A percentile compares a stretch with the other conserved stretches of the same genome.
phyloP scores from a whole-genome alignment of 352 stramenopile genomes.

The Phytophthora sojae region DNA sequence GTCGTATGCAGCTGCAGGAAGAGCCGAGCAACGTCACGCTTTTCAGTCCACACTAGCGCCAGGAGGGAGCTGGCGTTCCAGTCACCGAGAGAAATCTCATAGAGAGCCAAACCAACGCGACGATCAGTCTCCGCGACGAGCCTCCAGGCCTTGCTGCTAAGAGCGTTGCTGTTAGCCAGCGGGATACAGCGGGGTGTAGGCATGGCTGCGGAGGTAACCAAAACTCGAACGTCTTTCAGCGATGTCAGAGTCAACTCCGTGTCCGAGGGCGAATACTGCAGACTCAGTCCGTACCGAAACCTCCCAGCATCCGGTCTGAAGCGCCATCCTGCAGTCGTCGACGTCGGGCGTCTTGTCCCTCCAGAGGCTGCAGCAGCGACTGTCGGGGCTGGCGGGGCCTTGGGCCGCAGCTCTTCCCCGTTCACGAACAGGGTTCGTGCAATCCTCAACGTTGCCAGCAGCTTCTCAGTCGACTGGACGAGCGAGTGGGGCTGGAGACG shows the following conservation, averaged over 20 bases:
- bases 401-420: conserved; percentile 34
- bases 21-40: conserved; percentile 47
- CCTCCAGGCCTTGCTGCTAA: conserved; percentile 39
- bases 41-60: conserved; percentile 59
- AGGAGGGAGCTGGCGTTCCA: conserved; percentile 54
- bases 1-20: conserved; percentile 60
- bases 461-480: conserved; percentile 62
- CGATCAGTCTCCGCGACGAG: conserved; percentile 47
- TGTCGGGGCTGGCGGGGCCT: conserved; percentile 18
- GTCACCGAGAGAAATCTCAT: conserved; percentile 51
- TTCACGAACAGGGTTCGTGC: conserved; percentile 49
- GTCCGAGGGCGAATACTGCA: conserved; percentile 38
- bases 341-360: background rate
- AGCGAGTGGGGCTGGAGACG: conserved; percentile 63
- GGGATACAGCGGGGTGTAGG: conserved; percentile 20
- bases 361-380: conserved; percentile 22
- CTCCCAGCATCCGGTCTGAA: conserved; percentile 37
- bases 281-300: conserved; percentile 47
- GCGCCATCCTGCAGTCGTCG: conserved; percentile 12
- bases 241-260: conserved; percentile 37
- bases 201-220: conserved; percentile 18
- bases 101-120: conserved; percentile 58
- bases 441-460: conserved; percentile 40
- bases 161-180: conserved; percentile 16
- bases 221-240: conserved; percentile 36